Evolutionary conservation across 257 asterid genomes (phyloP), one percentile per base, ranked within the genome.

Genomic region (Scutellaria baicalensis): DNA sequence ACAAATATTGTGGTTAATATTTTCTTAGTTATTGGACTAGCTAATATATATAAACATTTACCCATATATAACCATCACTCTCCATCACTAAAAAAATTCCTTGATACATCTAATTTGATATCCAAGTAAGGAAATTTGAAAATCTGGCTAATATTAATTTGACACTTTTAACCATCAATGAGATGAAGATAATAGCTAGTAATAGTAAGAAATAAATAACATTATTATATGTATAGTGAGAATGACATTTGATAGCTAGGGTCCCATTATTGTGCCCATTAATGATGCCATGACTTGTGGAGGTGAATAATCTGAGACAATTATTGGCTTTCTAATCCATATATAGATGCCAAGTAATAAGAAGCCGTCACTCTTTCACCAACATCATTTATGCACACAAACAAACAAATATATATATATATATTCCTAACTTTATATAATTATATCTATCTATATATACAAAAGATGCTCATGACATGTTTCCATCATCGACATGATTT

Each of bases 301-400:
- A 52, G 65, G 74, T 70, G 75, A 65, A 77, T 71, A 38, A 80
- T 68, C 48, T 64, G 33, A 40, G 74, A 57, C 54, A 71, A 80
- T 77, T 51, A 77, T 76, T 76, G 79, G 77, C 49, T n/a, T n/a
- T 60, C 60, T 59, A 65, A 21, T 65, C 66, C 74, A 23, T n/a
- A n/a, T n/a, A n/a, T 31, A 71, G 52, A 57, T 57, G 69, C 39
- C 4, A 27, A 27, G 4, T 27, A 27, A 27, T 27, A 59, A n/a
- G 39, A 75, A 77, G 81, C 75, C 80, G 62, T 71, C 71, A 77
- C 76, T 61, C 82, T 78, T 72, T 68, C 78, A 68, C 82, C 75
- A 77, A 72, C 67, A 52, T 23, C 67, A 39, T n/a, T n/a, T n/a
- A n/a, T n/a, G n/a, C 70, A 55, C 18, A 50, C 31, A 56, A 58